Evolutionary conservation across 352 stramenopile species (phyloP).

Genomic region (Globisporangium splendens): DNA sequence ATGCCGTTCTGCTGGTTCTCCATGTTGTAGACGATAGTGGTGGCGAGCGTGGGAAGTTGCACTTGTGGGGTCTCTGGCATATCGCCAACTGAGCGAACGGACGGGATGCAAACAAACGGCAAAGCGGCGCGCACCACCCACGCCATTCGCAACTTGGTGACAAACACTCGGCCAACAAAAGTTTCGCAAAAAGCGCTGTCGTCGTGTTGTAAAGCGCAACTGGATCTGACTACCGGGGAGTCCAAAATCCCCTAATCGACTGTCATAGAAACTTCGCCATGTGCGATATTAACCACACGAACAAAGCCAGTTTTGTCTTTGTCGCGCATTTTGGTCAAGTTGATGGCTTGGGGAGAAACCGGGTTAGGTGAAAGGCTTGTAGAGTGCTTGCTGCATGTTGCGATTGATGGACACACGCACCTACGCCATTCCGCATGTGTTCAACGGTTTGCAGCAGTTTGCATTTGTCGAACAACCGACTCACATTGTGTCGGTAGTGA

Average conservation of each 20-base stretch:
- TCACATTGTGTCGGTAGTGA: too few relatives aligned
- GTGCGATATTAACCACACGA: background rate
- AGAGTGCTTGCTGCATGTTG: too few relatives aligned
- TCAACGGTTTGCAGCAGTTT: background rate
- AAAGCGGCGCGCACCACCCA: slow-evolving; percentile 13
- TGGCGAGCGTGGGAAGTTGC: background rate
- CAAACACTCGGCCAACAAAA: too few relatives aligned
- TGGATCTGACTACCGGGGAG: background rate
- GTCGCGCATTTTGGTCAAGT: too few relatives aligned
- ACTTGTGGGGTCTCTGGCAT: slow-evolving; percentile 14
- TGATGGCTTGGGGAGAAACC: too few relatives aligned
- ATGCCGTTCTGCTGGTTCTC: slow-evolving; percentile 16
- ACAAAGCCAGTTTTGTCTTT: background rate
- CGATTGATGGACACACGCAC: too few relatives aligned
- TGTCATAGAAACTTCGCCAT: background rate
- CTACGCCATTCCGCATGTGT: too few relatives aligned
- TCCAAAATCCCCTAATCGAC: slow-evolving; percentile 5
- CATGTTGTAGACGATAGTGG: background rate
- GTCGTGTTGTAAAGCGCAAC: background rate
- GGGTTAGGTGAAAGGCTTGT: too few relatives aligned
- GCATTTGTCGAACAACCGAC: background rate
- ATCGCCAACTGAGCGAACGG: slow-evolving; percentile 17
- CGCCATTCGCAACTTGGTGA: background rate
- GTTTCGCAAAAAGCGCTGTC: background rate
- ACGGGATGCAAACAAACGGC: background rate